Evolutionary conservation across 192 early-diverging fungal species (phyloP), one percentile per base, ranked within the genome.

Genomic region (Coemansia sp.): DNA sequence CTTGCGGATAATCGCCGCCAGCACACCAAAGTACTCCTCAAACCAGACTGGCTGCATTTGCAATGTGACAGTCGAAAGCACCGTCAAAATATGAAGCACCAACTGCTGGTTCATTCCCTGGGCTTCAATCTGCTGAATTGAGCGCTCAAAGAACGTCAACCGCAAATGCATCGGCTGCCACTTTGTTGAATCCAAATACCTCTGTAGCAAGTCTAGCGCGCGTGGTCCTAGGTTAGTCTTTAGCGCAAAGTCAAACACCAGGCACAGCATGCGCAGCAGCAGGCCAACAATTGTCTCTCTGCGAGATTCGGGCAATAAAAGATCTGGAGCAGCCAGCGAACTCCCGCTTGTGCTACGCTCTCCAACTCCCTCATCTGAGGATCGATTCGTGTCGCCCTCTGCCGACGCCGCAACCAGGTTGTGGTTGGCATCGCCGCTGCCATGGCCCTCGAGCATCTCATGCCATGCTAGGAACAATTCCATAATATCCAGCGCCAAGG

Each of bases 401-500:
- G 8, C 15, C 24, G 31, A 18, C 6, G 26, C 44, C 28, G 42
- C 52, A 7, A 20, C 20, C 21, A 42, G 37, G 9, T 18, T 54
- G 7, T 44, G 38, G 20, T 20, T 34, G 26, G 23, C 46, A 28
- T 20, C 4, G 14, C 10, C 31, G 5, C 23, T 23, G 42, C 18
- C 51, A 21, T 83, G 81, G 10, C 56, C n/a, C 23, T 89, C 79
- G 11, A 85, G 81, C 64, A 83, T 85, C 18, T 79, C 83, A 60
- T 99, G 93, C 97, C 97, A 99, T 50, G 84, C 87, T 21, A 96
- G 74, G 49, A 98, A 88, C 53, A 99, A 78, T 17, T 96, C 92
- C 23, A 90, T 87, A 24, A 99, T 81, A 65, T 98, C 96, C 40
- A 96, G 84, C 5, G 94, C 92, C 46, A 99, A 66, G 0, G 86